Base-by-base conservation (phyloP, 768 basidiomycete species). In the Lactarius pseudohatsudake region DNA sequence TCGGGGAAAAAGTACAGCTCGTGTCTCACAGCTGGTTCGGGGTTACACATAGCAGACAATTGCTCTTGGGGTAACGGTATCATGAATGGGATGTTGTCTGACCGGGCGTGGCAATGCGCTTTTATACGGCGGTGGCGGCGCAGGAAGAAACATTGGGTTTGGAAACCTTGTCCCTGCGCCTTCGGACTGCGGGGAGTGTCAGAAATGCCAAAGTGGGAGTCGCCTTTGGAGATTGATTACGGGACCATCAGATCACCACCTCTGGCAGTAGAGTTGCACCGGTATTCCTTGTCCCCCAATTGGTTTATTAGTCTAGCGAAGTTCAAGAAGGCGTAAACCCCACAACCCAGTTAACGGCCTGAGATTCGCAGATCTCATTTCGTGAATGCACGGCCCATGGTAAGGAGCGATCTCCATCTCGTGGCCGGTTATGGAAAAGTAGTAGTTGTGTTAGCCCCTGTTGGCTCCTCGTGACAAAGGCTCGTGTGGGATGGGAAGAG, bases 41-140 rank as follows among this genome's bases (percentile, higher is more conserved):
- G 20, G 7, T 28, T 7, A 16, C n/a, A 1, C 34, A 11, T 34
- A 34, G 9, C 9, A 34, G 34, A 34, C 34, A 10, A 34, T 11
- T n/a, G n/a, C 4, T 15, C 18, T 8, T 18, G 6, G 47, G 7
- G 10, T 7, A 32, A 32, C 32, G 32, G 8, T 7, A 32, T 32
- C 6, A 32, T 6, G 1, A 9, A n/a, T 32, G 11, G 32, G n/a
- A n/a, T 40, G 18, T 1, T 4, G 38, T 43, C n/a, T 32, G 10
- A 45, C 20, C 20, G 18, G 43, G 20, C 9, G 9, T 45, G 2
- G 9, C 43, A n/a, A 20, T 26, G 20, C 20, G 47, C 47, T 41
- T 66, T 62, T 62, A 66, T 62, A 62, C 36, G 1, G 45, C 13
- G 36, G 36, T 58, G 38, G 28, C 26, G 8, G 40, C 32, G 36